These are phyloP conservation scores for Pichia sp. DNA, from an alignment of 1,139 yeast species.

Conservation along the genomic window DNA sequence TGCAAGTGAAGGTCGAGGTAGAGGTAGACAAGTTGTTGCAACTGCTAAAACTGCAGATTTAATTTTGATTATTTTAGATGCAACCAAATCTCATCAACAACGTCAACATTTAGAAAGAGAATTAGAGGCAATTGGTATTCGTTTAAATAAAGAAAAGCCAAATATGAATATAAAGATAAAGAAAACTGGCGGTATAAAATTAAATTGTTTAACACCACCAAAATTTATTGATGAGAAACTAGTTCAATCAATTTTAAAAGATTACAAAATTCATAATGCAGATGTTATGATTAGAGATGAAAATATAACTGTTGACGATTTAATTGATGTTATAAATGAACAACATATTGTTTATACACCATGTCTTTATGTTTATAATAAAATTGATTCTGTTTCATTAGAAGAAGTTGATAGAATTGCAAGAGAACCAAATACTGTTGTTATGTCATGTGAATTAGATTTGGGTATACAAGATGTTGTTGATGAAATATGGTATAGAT, in stretches of 20 bases:
- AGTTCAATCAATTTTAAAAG: conserved; percentile 69
- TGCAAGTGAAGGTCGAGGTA: conserved; percentile 94
- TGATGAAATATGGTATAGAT: conserved; percentile 89
- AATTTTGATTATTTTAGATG: conserved; percentile 89
- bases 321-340: conserved; percentile 86
- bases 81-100: conserved; percentile 89
- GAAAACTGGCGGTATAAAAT: conserved; percentile 87
- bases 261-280: conserved; percentile 87
- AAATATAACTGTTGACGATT: conserved; percentile 84
- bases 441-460: conserved; percentile 85
- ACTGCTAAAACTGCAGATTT: conserved; percentile 94
- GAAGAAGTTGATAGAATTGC: conserved; percentile 94
- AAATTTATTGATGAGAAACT: conserved; percentile 76
- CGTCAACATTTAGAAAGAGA: conserved; percentile 81
- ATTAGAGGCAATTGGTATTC: conserved; percentile 87
- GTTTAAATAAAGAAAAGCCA: conserved; percentile 77
- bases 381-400: conserved; percentile 88
- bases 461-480: conserved; percentile 82
- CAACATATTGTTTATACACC: conserved; percentile 82
- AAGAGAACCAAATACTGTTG: conserved; percentile 85
- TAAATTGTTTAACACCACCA: conserved; percentile 77
- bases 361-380: conserved; percentile 90
- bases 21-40: conserved; percentile 95
- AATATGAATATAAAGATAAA: conserved; percentile 74
- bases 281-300: conserved; percentile 89